Evolutionary conservation across 192 early-diverging fungal genomes (phyloP).

Genomic region (Coemansia sp.): DNA sequence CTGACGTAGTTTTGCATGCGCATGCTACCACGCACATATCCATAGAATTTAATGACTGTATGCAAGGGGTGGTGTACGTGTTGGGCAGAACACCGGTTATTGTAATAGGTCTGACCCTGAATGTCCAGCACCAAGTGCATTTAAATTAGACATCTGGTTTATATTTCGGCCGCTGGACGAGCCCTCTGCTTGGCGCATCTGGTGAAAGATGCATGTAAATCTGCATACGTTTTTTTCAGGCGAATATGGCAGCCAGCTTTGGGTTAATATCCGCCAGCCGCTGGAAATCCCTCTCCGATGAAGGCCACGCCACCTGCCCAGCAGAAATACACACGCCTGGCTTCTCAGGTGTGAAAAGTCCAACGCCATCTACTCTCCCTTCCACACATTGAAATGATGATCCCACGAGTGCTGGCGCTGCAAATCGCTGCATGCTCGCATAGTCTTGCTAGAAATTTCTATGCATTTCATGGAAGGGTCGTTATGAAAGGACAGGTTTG

Average conservation of each 20-base stretch:
- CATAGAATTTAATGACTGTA: background rate
- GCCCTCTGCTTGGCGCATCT: background rate
- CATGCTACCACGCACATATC: background rate
- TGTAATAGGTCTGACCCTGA: background rate
- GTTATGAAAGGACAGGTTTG: background rate
- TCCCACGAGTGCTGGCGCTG: background rate
- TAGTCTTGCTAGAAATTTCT: background rate
- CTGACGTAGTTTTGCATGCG: background rate
- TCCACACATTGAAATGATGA: background rate
- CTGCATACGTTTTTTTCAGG: background rate
- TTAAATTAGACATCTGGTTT: background rate
- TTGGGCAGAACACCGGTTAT: background rate
- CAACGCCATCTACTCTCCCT: background rate
- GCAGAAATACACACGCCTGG: background rate
- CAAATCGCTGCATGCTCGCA: conserved; percentile 1
- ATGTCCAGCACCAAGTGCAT: background rate
- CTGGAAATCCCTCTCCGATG: background rate
- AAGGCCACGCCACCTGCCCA: background rate
- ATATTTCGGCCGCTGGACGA: background rate
- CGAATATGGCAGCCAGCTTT: background rate
- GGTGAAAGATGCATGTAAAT: background rate
- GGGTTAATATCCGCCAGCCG: background rate
- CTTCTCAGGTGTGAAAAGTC: background rate
- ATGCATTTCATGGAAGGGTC: background rate
- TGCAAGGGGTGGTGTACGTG: background rate